Conservation (phyloP, 2,329 filamentous ascomycete species). For the Colletotrichum melonis region DNA sequence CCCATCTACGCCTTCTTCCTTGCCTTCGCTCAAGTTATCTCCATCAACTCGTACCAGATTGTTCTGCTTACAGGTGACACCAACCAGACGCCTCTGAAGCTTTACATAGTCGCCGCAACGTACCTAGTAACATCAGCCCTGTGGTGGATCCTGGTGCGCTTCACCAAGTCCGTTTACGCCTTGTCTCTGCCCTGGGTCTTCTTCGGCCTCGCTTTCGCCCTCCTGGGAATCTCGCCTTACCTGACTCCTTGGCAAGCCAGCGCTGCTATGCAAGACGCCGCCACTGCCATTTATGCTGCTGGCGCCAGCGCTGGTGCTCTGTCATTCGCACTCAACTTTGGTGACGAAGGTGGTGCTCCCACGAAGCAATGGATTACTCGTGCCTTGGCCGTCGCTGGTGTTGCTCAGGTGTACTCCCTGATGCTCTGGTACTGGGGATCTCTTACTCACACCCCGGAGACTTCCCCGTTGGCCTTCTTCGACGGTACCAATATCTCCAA, state of each 20-base stretch:
- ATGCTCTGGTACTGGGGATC: conserved; percentile 75
- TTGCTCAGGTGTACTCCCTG: conserved; percentile 74
- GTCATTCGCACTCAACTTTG: conserved; percentile 76
- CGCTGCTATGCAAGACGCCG: conserved; percentile 67
- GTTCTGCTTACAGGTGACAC: conserved; percentile 73
- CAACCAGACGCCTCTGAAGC: conserved; percentile 66
- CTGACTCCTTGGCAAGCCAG: conserved; percentile 50
- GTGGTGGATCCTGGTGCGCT: conserved; percentile 74
- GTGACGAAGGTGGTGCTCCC: conserved; percentile 70
- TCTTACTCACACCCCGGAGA: conserved; percentile 25
- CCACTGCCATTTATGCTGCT: conserved; percentile 70
- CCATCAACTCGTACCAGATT: conserved; percentile 75
- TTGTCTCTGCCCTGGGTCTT: conserved; percentile 72
- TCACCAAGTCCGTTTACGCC: conserved; percentile 65
- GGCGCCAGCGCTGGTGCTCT: conserved; percentile 73
- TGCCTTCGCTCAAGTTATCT: conserved; percentile 71
- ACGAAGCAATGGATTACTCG: conserved; percentile 75
- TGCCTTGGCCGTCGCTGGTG: conserved; percentile 74
- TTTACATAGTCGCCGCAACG: conserved; percentile 70
- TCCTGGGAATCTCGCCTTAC: conserved; percentile 73
- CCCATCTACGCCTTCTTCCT: conserved; percentile 72
- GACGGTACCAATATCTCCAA: conserved; percentile 47
- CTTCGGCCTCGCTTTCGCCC: conserved; percentile 71
- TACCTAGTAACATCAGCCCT: conserved; percentile 68
- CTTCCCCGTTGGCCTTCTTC: conserved; percentile 35